Percentiles rank a stretch among this genome's conserved stretches.
Evolutionary conservation across 345 rosid genomes (phyloP).

Genomic region (Odontarrhena argentea): DNA sequence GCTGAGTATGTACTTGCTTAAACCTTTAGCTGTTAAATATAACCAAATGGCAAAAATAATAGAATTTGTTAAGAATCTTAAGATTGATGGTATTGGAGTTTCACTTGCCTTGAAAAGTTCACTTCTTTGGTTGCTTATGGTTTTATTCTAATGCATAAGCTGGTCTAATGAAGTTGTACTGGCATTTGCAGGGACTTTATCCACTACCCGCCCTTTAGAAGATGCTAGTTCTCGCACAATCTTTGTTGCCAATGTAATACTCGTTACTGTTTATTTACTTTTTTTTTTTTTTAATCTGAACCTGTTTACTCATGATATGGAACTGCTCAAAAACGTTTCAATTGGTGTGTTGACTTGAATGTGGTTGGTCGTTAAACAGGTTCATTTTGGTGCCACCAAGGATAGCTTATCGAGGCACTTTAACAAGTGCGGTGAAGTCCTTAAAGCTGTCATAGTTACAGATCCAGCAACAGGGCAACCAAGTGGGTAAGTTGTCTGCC

Average conservation of each 20-base stretch:
- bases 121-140: conserved; percentile 12
- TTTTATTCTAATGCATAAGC: not conserved
- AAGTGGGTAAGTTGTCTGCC: conserved; percentile 61
- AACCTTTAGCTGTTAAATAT: too few species aligned
- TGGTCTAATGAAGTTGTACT: conserved; percentile 29
- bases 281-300: too few species aligned
- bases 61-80: not conserved
- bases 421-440: conserved; percentile 87
- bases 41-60: too few species aligned
- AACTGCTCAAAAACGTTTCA: conserved; percentile 2
- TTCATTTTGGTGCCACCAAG: conserved; percentile 94
- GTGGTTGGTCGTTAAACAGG: conserved; percentile 53
- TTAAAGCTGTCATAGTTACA: conserved; percentile 79
- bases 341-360: conserved; percentile 18
- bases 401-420: conserved; percentile 90
- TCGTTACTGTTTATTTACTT: conserved; percentile 9
- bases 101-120: conserved; percentile 4
- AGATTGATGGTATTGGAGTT: not conserved
- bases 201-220: conserved; percentile 66
- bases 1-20: too few species aligned
- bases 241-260: conserved; percentile 83
- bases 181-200: conserved; percentile 51
- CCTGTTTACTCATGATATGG: not conserved
- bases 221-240: conserved; percentile 89
- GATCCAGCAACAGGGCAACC: conserved; percentile 95